Evolutionary conservation across 192 early-diverging fungal species (phyloP), one percentile per base, ranked within the genome.

Genomic region (Coemansia sp.): DNA sequence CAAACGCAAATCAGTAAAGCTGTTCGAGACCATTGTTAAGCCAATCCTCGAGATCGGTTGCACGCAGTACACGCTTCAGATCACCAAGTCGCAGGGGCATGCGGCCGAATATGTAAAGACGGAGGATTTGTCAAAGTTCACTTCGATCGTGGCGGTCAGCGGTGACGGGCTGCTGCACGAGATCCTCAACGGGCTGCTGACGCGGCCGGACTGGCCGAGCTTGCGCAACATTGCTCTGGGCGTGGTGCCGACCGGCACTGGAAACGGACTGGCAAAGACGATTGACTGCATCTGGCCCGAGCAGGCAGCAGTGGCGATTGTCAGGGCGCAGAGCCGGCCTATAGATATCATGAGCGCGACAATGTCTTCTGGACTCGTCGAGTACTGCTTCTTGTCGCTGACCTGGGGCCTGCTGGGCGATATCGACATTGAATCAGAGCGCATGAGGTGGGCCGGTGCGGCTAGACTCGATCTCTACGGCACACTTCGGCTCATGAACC

Each of bases 381-480:
- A 81, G 21, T 78, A 84, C 42, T 76, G 83, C 25, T 81, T 83
- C 62, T 58, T 86, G 29, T 68, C 81, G 5, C 67, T 83, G 63
- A 80, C 77, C 27, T 86, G 83, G 85, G 85, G 83, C 1, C 64
- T 84, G 64, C 62, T 82, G 33, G 81, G 81, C 6, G 85, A 86
- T 50, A 67, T 84, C 5, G 85, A 86, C 30, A 84, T 86, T 29
- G 85, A 86, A 55, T 84, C 83, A 2, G 85, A 86, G 60, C 79
- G 65, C 60, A 69, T 82, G 62, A 67, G 80, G 2, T 82, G 80
- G 80, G 80, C 80, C 0, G 80, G 80, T 4, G 42, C 74, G 2
- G 70, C 73, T 19, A 74, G 80, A 12, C 50, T 77, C 6, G 69
- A 77, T 35, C 54, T 82, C 5, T 82, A 73, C 32, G 80, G 64